phyloP scores from a whole-genome alignment of 352 stramenopile species.

The Phytophthora constricta region DNA sequence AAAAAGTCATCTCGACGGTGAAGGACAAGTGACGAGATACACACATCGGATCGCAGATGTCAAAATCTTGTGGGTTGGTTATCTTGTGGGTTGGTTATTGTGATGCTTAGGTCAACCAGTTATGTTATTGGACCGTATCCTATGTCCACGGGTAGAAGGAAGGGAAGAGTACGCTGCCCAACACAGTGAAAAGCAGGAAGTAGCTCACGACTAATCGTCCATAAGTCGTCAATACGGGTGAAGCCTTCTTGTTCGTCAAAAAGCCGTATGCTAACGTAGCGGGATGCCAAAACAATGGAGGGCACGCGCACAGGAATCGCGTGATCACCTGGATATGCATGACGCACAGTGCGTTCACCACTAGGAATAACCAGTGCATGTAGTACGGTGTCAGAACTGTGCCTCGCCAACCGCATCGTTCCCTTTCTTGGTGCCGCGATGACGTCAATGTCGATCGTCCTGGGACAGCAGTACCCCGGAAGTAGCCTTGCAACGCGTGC shows the following conservation, averaged over 20 bases:
- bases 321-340: conserved; percentile 90
- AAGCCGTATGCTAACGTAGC: conserved; percentile 34
- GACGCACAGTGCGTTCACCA: conserved; percentile 77
- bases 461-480: conserved; percentile 33
- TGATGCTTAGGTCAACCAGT: conserved; percentile 9
- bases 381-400: conserved; percentile 59
- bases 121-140: background rate
- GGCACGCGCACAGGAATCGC: conserved; percentile 76
- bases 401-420: conserved; percentile 14
- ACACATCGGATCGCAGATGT: conserved; percentile 5
- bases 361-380: conserved; percentile 75
- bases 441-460: conserved; percentile 5
- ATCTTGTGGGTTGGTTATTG: conserved; percentile 25
- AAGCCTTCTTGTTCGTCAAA: conserved; percentile 13
- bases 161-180: conserved; percentile 74
- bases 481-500: conserved; percentile 60
- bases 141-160: conserved; percentile 89
- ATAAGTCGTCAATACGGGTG: conserved; percentile 17
- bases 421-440: conserved; percentile 1
- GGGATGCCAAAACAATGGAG: conserved; percentile 82
- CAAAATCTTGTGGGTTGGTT: conserved; percentile 9
- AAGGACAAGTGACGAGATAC: conserved; percentile 12
- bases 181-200: conserved; percentile 73
- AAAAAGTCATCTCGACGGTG: conserved; percentile 53
- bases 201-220: conserved; percentile 59